These are phyloP conservation scores for Capsella bursapastoris DNA, from an alignment of 345 rosid species.

Conservation along the genomic window DNA sequence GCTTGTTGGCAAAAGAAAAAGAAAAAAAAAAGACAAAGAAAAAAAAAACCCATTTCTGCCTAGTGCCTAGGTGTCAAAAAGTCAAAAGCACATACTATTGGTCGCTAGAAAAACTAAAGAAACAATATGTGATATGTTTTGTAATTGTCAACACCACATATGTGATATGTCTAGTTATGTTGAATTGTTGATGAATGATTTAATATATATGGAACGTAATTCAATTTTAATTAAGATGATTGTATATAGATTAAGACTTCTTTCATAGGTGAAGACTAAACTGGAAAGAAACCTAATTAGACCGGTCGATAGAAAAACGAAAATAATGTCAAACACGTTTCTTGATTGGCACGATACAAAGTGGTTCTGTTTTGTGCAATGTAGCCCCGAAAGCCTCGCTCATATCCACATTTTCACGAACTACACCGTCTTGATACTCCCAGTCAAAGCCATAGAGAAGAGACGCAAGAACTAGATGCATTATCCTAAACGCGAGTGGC, in stretches of 20 bases:
- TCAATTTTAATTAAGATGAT: background rate
- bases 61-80: constrained; percentile 13
- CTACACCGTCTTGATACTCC: constrained; percentile 36
- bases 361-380: constrained; percentile 39
- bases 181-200: background rate
- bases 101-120: constrained; percentile 12
- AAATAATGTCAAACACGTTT: constrained; percentile 30
- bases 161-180: constrained; percentile 28
- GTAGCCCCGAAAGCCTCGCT: constrained; percentile 36
- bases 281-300: background rate
- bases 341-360: constrained; percentile 32
- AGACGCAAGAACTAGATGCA: constrained; percentile 51
- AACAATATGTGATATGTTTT: constrained; percentile 22
- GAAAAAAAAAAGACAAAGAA: background rate
- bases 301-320: background rate
- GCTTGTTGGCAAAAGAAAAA: constrained; percentile 9
- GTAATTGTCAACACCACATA: background rate
- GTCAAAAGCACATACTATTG: constrained; percentile 3
- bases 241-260: background rate
- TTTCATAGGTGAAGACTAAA: background rate
- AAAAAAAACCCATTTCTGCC: background rate
- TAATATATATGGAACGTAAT: background rate
- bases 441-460: constrained; percentile 50
- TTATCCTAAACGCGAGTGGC: constrained; percentile 48
- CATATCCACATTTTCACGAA: constrained; percentile 47